These are phyloP conservation scores for Chiua virens DNA, from an alignment of 768 basidiomycete species.

Conservation along the genomic window DNA sequence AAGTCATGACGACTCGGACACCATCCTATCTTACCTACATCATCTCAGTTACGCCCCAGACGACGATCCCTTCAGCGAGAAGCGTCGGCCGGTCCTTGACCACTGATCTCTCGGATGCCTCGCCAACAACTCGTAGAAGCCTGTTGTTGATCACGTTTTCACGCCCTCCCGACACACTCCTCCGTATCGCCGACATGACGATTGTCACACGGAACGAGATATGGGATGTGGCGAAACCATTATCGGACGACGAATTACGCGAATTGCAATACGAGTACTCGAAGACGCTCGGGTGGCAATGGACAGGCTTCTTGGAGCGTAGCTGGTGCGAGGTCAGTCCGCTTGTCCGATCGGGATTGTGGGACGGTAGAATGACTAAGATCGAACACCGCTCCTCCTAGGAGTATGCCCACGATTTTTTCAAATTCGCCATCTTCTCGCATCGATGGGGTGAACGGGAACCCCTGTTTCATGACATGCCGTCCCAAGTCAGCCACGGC, in stretches of 20 bases:
- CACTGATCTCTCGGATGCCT: not conserved
- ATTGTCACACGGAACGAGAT: not conserved
- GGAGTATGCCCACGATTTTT: not conserved
- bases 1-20: not conserved
- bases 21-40: constrained; percentile 6
- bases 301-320: too few species aligned
- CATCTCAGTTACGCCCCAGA: constrained; percentile 7
- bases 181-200: not conserved
- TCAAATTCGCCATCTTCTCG: constrained; percentile 2
- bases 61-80: constrained; percentile 10
- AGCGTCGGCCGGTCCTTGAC: not conserved
- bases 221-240: not conserved
- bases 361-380: too few species aligned
- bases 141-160: not conserved
- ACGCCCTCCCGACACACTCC: constrained; percentile 1
- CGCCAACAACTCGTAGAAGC: constrained; percentile 2
- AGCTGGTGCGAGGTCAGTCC: too few species aligned
- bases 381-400: not conserved
- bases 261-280: too few species aligned
- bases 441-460: not conserved
- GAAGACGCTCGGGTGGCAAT: too few species aligned
- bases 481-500: not conserved
- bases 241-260: too few species aligned
- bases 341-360: too few species aligned
- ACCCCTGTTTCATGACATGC: not conserved